These are phyloP conservation scores for Tuber umbilicatum DNA, from an alignment of 495 filamentous ascomycete genomes.

Conservation along the genomic window DNA sequence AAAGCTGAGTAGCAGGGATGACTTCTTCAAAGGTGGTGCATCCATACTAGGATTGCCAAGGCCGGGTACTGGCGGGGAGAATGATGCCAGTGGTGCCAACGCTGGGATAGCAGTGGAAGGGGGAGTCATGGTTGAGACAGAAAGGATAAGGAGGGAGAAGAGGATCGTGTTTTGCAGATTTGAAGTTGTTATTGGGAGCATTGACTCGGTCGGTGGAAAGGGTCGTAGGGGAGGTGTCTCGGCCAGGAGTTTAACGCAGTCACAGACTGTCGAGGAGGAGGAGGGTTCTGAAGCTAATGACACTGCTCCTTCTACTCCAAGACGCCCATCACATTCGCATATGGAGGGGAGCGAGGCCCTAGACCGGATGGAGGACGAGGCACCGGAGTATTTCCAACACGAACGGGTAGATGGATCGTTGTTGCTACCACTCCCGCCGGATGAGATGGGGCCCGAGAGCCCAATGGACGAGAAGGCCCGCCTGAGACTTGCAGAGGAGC, in stretches of 20 bases:
- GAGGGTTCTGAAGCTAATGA: constrained; percentile 8
- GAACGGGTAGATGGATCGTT: constrained; percentile 24
- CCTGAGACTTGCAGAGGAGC: constrained; percentile 42
- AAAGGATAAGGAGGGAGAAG: constrained; percentile 70
- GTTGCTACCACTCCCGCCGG: constrained; percentile 18
- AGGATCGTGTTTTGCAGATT: constrained; percentile 75
- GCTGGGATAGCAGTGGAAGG: constrained; percentile 53
- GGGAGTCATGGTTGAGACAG: constrained; percentile 79
- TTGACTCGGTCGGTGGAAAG: constrained; percentile 60
- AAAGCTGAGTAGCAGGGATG: constrained; percentile 65
- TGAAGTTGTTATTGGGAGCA: constrained; percentile 81
- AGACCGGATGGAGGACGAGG: constrained; percentile 31
- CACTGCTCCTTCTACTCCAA: constrained; percentile 24
- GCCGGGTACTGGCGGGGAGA: constrained; percentile 39
- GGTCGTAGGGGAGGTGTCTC: constrained; percentile 46
- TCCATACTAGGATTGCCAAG: constrained; percentile 48
- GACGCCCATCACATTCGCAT: constrained; percentile 29
- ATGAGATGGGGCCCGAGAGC: constrained; percentile 3
- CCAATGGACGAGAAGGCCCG: constrained; percentile 38
- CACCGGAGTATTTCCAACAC: constrained; percentile 41
- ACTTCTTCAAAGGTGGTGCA: constrained; percentile 50
- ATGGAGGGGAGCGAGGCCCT: constrained; percentile 7
- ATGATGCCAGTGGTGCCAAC: constrained; percentile 12
- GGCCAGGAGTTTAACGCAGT: constrained; percentile 19
- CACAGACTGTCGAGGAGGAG: constrained; percentile 35